A percentile compares a stretch with the other conserved stretches of the same genome.
Conservation (phyloP, 106 monocot species). For the Amphibolis antarctica region DNA sequence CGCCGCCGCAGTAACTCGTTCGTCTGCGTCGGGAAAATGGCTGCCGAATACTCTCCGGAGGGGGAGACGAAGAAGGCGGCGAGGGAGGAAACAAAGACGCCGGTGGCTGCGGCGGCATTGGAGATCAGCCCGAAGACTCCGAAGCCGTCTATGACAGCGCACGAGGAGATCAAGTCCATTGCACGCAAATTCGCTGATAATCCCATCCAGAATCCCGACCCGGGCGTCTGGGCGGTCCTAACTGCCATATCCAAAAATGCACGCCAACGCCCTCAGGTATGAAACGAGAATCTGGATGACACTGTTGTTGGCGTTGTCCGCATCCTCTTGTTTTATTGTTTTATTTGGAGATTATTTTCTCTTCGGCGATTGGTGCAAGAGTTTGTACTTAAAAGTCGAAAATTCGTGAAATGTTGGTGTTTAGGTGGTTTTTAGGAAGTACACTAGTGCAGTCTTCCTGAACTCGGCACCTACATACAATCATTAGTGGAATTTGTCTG, state of each 20-base stretch:
- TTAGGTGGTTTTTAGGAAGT: too few species aligned
- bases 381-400: too few species aligned
- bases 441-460: too few species aligned
- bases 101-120: background rate
- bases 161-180: slow-evolving; percentile 59
- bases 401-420: too few species aligned
- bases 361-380: too few species aligned
- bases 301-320: background rate
- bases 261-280: slow-evolving; percentile 60
- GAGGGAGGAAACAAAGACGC: too few species aligned
- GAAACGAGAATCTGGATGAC: too few species aligned
- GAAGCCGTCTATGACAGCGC: slow-evolving; percentile 7
- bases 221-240: slow-evolving; percentile 80
- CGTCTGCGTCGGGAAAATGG: background rate
- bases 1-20: background rate
- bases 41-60: background rate
- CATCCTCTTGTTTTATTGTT: background rate
- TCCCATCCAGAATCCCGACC: slow-evolving; percentile 54
- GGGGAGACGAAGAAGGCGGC: too few species aligned
- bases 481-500: too few species aligned
- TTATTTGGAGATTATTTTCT: too few species aligned
- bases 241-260: slow-evolving; percentile 80
- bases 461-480: too few species aligned
- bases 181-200: slow-evolving; percentile 62
- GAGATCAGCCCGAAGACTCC: slow-evolving; percentile 12